These are phyloP conservation scores for Apiosordaria backusii DNA, from an alignment of 495 filamentous ascomycete genomes.

Conservation along the genomic window DNA sequence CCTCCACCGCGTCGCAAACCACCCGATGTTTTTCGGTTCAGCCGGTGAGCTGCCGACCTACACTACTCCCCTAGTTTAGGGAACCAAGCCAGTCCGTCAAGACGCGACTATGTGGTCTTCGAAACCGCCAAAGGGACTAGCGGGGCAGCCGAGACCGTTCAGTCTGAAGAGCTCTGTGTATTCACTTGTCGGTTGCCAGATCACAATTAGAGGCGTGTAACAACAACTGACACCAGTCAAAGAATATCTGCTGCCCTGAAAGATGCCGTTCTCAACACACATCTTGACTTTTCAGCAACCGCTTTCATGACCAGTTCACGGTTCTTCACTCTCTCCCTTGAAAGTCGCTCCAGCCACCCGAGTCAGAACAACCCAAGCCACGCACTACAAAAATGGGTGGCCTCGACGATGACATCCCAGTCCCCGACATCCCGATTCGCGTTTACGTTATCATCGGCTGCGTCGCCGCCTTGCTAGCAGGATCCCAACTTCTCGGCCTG, in stretches of 20 bases:
- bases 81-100: not conserved
- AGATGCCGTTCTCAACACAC: not conserved
- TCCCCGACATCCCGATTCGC: constrained; percentile 11
- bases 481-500: constrained; percentile 4
- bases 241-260: not conserved
- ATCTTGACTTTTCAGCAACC: not conserved
- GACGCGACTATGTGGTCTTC: not conserved
- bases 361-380: not conserved
- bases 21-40: not conserved
- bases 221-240: not conserved
- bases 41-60: not conserved
- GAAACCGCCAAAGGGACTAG: not conserved
- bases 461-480: constrained; percentile 2
- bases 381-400: not conserved
- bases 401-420: constrained; percentile 2
- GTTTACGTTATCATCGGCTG: constrained; percentile 15
- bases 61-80: not conserved
- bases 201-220: not conserved
- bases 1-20: not conserved
- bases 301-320: not conserved
- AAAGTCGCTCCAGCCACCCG: not conserved
- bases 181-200: not conserved
- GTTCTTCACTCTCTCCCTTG: not conserved
- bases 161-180: not conserved
- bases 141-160: not conserved